A percentile compares a stretch with the other conserved stretches of the same genome.
Conservation (phyloP, 192 early-diverging fungal genomes). For the Coemansia sp. region DNA sequence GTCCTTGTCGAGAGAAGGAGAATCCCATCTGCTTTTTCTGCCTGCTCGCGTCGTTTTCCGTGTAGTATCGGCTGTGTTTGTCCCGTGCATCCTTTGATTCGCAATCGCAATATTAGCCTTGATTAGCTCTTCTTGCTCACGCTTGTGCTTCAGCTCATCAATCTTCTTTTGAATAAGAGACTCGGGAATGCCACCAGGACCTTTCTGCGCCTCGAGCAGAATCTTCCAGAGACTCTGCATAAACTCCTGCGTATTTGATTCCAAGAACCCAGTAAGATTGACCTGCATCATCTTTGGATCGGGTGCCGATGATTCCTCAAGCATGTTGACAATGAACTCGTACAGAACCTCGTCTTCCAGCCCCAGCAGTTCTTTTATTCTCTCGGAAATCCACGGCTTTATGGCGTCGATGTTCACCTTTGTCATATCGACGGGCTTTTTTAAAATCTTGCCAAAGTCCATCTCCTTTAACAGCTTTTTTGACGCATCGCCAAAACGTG, state of each 20-base stretch:
- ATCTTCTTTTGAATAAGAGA: slow-evolving; percentile 85
- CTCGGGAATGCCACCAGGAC: slow-evolving; percentile 80
- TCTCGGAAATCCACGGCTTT: slow-evolving; percentile 82
- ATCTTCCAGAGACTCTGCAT: slow-evolving; percentile 89
- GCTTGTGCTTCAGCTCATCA: slow-evolving; percentile 65
- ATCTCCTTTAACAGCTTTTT: slow-evolving; percentile 29
- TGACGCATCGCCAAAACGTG: slow-evolving; percentile 44
- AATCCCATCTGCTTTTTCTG: slow-evolving; percentile 36
- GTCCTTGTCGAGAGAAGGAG: slow-evolving; percentile 1
- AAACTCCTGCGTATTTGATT: slow-evolving; percentile 76
- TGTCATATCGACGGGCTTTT: slow-evolving; percentile 62
- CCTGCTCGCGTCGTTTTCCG: slow-evolving; percentile 16
- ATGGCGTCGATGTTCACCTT: slow-evolving; percentile 89
- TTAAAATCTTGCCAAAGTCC: slow-evolving; percentile 28
- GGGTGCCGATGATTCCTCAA: slow-evolving; percentile 71
- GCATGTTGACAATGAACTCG: slow-evolving; percentile 80
- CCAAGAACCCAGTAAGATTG: slow-evolving; percentile 92
- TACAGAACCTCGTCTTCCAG: slow-evolving; percentile 94
- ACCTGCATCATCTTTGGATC: slow-evolving; percentile 94
- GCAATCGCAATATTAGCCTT: slow-evolving; percentile 20
- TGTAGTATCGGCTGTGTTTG: background rate
- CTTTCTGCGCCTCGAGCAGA: slow-evolving; percentile 83
- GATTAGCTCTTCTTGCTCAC: slow-evolving; percentile 30
- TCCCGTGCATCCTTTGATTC: slow-evolving; percentile 11
- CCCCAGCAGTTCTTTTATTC: slow-evolving; percentile 74